Evolutionary conservation across 257 asterid genomes (phyloP).

Genomic region (Galeopsis tetrahit): DNA sequence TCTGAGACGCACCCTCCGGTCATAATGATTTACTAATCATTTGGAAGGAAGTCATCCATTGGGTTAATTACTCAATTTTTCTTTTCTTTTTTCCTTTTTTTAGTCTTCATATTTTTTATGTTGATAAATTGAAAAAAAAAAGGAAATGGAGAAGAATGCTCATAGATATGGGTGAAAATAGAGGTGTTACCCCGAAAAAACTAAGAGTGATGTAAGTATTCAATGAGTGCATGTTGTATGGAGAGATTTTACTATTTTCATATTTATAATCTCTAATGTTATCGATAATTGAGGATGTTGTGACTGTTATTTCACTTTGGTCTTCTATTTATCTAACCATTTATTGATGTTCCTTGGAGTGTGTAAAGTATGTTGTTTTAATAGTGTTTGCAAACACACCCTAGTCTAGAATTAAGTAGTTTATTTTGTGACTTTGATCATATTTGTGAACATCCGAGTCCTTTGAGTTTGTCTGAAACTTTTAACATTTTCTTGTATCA

Average conservation of each 20-base stretch:
- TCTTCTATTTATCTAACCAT: background rate
- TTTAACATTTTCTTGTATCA: background rate
- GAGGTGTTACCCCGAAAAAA: background rate
- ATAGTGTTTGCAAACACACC: background rate
- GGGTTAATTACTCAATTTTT: conserved; percentile 37
- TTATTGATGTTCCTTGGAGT: conserved; percentile 20
- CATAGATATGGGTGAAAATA: conserved; percentile 30
- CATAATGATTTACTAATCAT: conserved; percentile 20
- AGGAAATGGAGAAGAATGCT: conserved; percentile 32
- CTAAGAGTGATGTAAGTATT: conserved; percentile 30
- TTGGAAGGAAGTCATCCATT: conserved; percentile 33
- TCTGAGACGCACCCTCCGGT: conserved; percentile 31
- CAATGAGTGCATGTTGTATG: conserved; percentile 42
- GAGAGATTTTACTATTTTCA: conserved; percentile 41
- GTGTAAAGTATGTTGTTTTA: conserved; percentile 16
- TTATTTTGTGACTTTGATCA: background rate
- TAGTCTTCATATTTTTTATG: background rate
- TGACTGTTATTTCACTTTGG: conserved; percentile 30
- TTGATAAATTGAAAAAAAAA: conserved; percentile 17
- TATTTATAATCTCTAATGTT: conserved; percentile 48
- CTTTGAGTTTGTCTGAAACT: background rate
- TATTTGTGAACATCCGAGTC: conserved; percentile 4
- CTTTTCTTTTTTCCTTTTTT: background rate
- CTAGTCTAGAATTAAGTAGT: background rate
- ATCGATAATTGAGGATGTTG: conserved; percentile 42